Base-by-base conservation (phyloP, 805 yeast genomes). In the Hagleromyces aurorensis region DNA sequence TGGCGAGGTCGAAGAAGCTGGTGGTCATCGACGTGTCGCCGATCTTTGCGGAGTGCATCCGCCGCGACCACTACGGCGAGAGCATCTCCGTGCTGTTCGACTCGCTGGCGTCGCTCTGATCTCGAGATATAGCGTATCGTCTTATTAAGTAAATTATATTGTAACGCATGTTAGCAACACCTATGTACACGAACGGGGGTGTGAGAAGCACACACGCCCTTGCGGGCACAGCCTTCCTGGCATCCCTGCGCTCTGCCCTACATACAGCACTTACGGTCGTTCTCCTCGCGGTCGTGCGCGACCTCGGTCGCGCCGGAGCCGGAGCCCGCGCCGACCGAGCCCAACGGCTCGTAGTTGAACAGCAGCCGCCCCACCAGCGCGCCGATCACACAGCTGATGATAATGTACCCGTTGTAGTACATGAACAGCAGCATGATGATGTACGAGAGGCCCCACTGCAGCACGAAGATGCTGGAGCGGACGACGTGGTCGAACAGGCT, bases 51-150 rank as follows among this genome's bases (percentile, higher is more conserved):
- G 99, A 91, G 65, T 91, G 97, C 61, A 89, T 91, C 38, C 78
- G 99, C 64, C 81, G 99, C 65, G 96, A 91, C 55, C 99, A 91
- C 59, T 87, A 89, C 49, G 99, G 98, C 57, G 97, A 89, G 65
- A 80, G 93, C 47, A 87, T 89, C 39, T 83, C 95, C 22, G 94
- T 87, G 13, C 64, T 87, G 47, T 87, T 89, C 56, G 95, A 87
- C 58, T 85, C 93, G 28, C 68, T 86, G 41, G 81, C 87, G 27
- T 72, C 60, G 22, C 41, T 57, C 30, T 59, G 48, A 37, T n/a
- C 27, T 23, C 15, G n/a, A n/a, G n/a, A n/a, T n/a, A n/a, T n/a
- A n/a, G n/a, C n/a, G n/a, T n/a, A n/a, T n/a, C n/a, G n/a, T n/a
- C n/a, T n/a, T n/a, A n/a, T n/a, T n/a, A n/a, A n/a, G n/a, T n/a